phyloP scores from a whole-genome alignment of 2,329 filamentous ascomycete species.

The Drechslerella coelobrocha region DNA sequence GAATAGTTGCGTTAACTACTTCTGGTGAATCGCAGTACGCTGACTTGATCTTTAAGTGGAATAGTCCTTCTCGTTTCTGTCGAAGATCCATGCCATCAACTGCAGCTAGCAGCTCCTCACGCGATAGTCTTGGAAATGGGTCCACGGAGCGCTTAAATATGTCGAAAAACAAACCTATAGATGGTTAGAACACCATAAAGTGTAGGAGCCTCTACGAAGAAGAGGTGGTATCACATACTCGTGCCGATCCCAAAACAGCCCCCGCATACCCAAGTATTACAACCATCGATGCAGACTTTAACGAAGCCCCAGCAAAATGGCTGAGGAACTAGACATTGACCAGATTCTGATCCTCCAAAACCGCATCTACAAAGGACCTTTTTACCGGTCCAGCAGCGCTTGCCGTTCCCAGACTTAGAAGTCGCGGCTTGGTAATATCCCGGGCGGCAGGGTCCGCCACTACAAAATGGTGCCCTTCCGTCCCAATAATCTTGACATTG shows the following conservation, averaged over 20 bases:
- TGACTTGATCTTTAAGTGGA: not conserved
- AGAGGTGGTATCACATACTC: not conserved
- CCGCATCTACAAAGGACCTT: not conserved
- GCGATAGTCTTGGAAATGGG: not conserved
- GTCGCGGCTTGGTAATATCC: not conserved
- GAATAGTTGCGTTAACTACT: not conserved
- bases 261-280: not conserved
- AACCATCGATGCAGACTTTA: not conserved
- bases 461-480: not conserved
- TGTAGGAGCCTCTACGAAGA: not conserved
- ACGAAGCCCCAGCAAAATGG: constrained; percentile 4
- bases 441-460: not conserved
- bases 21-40: constrained; percentile 3
- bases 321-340: not conserved
- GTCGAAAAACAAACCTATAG: not conserved
- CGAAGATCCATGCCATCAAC: not conserved
- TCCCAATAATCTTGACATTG: not conserved
- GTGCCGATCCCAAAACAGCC: not conserved
- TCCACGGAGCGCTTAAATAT: not conserved
- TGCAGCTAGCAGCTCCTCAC: not conserved
- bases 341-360: not conserved
- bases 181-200: not conserved
- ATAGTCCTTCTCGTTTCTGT: constrained; percentile 2
- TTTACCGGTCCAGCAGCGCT: not conserved
- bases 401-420: not conserved